A percentile compares a stretch with the other conserved stretches of the same genome.
Evolutionary conservation across 805 yeast species (phyloP).

Genomic region (Clavispora asparagi): DNA sequence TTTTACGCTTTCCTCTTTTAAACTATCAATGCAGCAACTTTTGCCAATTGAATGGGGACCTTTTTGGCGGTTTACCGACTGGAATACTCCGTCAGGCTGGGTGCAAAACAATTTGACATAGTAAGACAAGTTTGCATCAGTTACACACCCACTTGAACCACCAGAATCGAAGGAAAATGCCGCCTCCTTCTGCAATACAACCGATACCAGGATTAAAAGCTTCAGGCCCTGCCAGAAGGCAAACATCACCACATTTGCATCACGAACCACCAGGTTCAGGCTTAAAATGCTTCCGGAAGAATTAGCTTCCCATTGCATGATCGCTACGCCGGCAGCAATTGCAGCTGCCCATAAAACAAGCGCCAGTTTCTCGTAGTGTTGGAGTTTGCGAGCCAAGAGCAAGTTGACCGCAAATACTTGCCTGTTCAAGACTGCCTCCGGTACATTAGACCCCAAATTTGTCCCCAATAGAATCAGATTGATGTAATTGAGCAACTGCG

Average conservation of each 20-base stretch:
- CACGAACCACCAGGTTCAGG: constrained; percentile 25
- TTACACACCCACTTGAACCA: not conserved
- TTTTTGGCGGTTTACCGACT: not conserved
- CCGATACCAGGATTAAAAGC: not conserved
- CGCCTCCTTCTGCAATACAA: not conserved
- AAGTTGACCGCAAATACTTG: constrained; percentile 1
- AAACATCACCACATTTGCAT: constrained; percentile 32
- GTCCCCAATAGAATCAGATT: constrained; percentile 6
- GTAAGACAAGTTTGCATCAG: not conserved
- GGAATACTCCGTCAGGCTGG: not conserved
- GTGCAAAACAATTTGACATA: not conserved
- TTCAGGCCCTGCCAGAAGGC: constrained; percentile 29
- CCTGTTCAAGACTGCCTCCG: not conserved
- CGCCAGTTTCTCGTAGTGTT: constrained; percentile 17
- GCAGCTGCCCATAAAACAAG: constrained; percentile 21
- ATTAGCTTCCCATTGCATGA: constrained; percentile 26
- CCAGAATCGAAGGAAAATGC: not conserved
- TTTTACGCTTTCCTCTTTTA: not conserved
- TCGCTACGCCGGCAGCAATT: constrained; percentile 20
- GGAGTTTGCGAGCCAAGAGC: constrained; percentile 5
- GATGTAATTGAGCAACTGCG: constrained; percentile 11
- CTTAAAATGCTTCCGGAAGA: constrained; percentile 23
- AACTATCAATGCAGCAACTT: not conserved
- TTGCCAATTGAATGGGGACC: not conserved
- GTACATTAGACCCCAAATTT: not conserved